Conservation (phyloP, 2,329 filamentous ascomycete genomes). For the Helicocarpus griseus region DNA sequence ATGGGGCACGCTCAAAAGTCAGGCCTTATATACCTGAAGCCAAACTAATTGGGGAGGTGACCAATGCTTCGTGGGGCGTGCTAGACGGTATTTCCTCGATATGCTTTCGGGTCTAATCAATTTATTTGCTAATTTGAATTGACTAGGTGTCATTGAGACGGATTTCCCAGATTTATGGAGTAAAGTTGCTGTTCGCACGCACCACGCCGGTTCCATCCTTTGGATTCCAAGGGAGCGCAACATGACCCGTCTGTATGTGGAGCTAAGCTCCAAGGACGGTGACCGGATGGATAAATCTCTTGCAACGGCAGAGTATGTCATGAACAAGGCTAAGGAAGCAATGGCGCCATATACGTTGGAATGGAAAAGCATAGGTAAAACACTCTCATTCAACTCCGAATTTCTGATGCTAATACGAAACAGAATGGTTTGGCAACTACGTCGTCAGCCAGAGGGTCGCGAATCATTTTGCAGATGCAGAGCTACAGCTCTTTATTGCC, state of each 20-base stretch:
- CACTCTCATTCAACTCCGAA: background rate
- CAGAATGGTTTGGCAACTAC: conserved; percentile 44
- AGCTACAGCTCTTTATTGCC: conserved; percentile 38
- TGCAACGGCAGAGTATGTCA: conserved; percentile 62
- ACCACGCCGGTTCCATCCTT: conserved; percentile 54
- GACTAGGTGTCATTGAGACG: conserved; percentile 40
- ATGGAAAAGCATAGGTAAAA: conserved; percentile 33
- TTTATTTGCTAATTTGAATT: background rate
- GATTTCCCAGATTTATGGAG: conserved; percentile 53
- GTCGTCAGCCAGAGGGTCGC: conserved; percentile 42
- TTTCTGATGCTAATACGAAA: background rate
- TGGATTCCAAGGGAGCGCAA: conserved; percentile 59
- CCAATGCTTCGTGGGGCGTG: conserved; percentile 38
- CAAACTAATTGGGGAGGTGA: conserved; percentile 46
- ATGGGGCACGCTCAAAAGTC: conserved; percentile 60
- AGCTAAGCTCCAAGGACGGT: conserved; percentile 43
- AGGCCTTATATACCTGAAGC: conserved; percentile 46
- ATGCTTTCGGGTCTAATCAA: background rate
- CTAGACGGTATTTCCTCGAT: conserved; percentile 42
- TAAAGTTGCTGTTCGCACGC: conserved; percentile 50
- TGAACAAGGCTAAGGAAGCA: conserved; percentile 41
- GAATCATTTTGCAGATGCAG: conserved; percentile 33
- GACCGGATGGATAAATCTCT: conserved; percentile 47
- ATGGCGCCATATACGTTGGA: conserved; percentile 36
- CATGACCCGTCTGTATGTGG: conserved; percentile 56